Conservation (phyloP, 164 flowering plant genomes). For the Litsea cubeba region DNA sequence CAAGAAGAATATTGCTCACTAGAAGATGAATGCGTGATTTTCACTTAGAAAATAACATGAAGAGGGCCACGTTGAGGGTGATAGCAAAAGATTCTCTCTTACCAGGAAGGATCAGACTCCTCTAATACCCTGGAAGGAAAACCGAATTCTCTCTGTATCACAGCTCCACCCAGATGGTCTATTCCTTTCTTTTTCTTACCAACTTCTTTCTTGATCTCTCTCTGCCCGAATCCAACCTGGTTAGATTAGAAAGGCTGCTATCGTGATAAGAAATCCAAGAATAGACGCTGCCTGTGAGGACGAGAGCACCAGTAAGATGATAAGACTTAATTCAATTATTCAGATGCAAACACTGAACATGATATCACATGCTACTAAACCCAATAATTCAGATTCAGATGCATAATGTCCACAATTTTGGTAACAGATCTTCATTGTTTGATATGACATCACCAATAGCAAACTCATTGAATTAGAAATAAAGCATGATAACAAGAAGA, state of each 20-base stretch:
- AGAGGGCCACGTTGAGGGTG: conserved; percentile 10
- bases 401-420: too few relatives aligned
- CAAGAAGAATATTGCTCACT: conserved; percentile 21
- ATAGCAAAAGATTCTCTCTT: background rate
- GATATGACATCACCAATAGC: too few relatives aligned
- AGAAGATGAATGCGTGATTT: conserved; percentile 36
- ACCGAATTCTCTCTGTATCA: background rate
- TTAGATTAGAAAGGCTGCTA: conserved; percentile 19
- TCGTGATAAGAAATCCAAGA: conserved; percentile 18
- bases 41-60: conserved; percentile 22
- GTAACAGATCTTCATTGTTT: too few relatives aligned
- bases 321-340: background rate
- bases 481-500: too few relatives aligned
- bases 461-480: too few relatives aligned
- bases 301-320: background rate
- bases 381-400: too few relatives aligned
- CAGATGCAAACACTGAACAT: too few relatives aligned
- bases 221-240: background rate
- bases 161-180: background rate
- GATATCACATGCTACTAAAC: too few relatives aligned
- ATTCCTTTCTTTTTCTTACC: background rate
- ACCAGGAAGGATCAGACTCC: background rate
- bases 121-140: background rate
- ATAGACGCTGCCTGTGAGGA: conserved; percentile 28
- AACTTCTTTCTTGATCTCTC: background rate